Conservation (phyloP, 2,329 filamentous ascomycete species). For the Eurotiales sp. region DNA sequence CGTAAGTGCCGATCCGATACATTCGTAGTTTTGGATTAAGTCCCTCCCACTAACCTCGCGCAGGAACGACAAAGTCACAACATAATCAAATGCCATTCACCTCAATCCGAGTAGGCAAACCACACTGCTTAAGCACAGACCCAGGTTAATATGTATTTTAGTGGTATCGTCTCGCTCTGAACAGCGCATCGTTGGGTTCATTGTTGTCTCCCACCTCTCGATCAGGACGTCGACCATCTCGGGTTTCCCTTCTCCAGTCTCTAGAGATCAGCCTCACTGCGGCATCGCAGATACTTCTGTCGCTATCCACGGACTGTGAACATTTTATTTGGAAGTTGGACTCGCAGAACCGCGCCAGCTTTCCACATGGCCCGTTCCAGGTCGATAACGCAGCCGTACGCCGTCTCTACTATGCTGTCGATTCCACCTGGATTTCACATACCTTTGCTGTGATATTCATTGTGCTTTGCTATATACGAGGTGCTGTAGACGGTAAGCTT, state of each 20-base stretch:
- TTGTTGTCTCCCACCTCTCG: slow-evolving; percentile 6
- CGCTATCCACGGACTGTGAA: slow-evolving; percentile 11
- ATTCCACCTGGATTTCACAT: slow-evolving; percentile 19
- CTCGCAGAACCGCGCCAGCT: slow-evolving; percentile 14
- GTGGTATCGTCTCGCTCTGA: slow-evolving; percentile 9
- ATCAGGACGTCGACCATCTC: background rate
- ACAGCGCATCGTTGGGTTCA: slow-evolving; percentile 2
- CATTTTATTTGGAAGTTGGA: slow-evolving; percentile 14
- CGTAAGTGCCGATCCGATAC: background rate
- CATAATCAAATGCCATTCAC: slow-evolving; percentile 23
- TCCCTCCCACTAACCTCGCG: slow-evolving; percentile 7
- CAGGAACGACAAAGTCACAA: slow-evolving; percentile 17
- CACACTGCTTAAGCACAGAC: background rate
- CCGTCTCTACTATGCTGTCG: slow-evolving; percentile 17
- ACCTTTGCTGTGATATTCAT: slow-evolving; percentile 18
- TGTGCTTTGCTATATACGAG: slow-evolving; percentile 17
- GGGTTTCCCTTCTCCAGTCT: slow-evolving; percentile 4
- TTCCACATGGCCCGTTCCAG: slow-evolving; percentile 14
- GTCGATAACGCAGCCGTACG: slow-evolving; percentile 13
- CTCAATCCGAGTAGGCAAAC: slow-evolving; percentile 19
- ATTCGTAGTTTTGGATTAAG: background rate
- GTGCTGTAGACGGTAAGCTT: slow-evolving; percentile 16
- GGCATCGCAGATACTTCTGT: slow-evolving; percentile 18
- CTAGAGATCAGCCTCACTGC: slow-evolving; percentile 16
- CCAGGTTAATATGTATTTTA: background rate